Percentiles rank a stretch among this genome's conserved stretches.
Evolutionary conservation across 2,329 filamentous ascomycete genomes (phyloP).

Genomic region (Ophiostoma australiae): DNA sequence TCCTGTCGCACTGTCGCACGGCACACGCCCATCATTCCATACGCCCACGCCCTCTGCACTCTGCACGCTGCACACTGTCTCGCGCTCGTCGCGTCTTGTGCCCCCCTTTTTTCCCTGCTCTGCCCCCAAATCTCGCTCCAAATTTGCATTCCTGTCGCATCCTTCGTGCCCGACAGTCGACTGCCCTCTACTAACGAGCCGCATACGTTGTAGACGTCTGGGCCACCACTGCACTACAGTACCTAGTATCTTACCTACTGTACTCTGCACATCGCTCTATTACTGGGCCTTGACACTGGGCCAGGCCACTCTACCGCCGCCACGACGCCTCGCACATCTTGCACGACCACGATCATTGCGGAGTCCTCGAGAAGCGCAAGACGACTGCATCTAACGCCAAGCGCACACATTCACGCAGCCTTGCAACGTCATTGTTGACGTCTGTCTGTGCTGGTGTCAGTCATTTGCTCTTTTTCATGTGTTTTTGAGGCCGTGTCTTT

Average conservation of each 20-base stretch:
- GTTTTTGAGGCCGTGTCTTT: neutral
- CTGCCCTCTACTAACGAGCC: neutral
- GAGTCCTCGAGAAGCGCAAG: slow-evolving; percentile 10
- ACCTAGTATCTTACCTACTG: neutral
- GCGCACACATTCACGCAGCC: slow-evolving; percentile 6
- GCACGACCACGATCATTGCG: slow-evolving; percentile 16
- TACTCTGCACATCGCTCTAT: too few relatives aligned
- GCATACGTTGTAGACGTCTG: neutral
- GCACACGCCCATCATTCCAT: neutral
- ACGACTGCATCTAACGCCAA: slow-evolving; percentile 12
- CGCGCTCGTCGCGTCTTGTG: slow-evolving; percentile 4
- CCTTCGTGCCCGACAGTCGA: neutral
- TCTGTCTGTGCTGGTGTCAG: neutral
- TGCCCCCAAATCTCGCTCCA: slow-evolving; percentile 9
- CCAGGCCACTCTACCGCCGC: slow-evolving; percentile 4
- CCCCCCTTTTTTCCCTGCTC: slow-evolving; percentile 3
- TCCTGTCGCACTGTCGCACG: neutral
- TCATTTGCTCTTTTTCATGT: neutral
- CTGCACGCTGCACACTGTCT: neutral
- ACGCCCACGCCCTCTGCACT: neutral
- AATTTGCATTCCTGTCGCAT: slow-evolving; percentile 10
- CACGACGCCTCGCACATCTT: slow-evolving; percentile 14
- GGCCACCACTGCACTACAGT: neutral
- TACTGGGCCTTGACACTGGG: neutral
- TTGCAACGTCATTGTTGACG: slow-evolving; percentile 4